A percentile compares a stretch with the other conserved stretches of the same genome.
Conservation (phyloP, 192 early-diverging fungal species). For the Spizellomyces punctatus region DNA sequence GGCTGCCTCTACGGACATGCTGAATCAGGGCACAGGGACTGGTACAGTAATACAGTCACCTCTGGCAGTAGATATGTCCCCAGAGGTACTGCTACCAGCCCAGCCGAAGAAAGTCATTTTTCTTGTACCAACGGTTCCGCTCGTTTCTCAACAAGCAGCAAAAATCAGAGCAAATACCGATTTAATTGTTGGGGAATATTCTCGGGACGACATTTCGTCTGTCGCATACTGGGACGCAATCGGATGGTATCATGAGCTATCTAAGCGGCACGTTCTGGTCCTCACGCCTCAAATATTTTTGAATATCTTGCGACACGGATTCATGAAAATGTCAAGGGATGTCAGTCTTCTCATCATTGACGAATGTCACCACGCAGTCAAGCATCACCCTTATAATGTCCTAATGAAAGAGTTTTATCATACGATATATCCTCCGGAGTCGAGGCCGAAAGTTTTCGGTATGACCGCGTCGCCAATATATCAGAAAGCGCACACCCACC, state of each 20-base stretch:
- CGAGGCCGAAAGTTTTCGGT: slow-evolving; percentile 84
- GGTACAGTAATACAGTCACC: background rate
- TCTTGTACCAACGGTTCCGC: slow-evolving; percentile 80
- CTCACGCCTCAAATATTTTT: slow-evolving; percentile 89
- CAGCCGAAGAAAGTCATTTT: slow-evolving; percentile 59
- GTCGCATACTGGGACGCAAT: slow-evolving; percentile 34
- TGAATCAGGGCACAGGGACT: too few species aligned
- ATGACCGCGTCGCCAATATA: slow-evolving; percentile 91
- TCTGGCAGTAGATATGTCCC: background rate
- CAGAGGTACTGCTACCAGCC: slow-evolving; percentile 20
- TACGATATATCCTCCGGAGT: slow-evolving; percentile 35
- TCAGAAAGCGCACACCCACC: slow-evolving; percentile 31
- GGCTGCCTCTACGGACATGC: background rate
- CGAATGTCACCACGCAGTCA: slow-evolving; percentile 89
- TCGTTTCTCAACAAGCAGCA: slow-evolving; percentile 82
- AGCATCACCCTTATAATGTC: slow-evolving; percentile 74
- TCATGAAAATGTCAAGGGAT: slow-evolving; percentile 42
- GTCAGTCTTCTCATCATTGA: slow-evolving; percentile 85
- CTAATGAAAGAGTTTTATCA: slow-evolving; percentile 88
- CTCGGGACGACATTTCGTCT: slow-evolving; percentile 46
- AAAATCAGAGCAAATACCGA: slow-evolving; percentile 73
- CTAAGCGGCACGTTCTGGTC: slow-evolving; percentile 75
- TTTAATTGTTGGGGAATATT: slow-evolving; percentile 65
- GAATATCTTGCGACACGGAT: slow-evolving; percentile 74
- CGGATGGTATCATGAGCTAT: slow-evolving; percentile 71